Evolutionary conservation across 2,329 filamentous ascomycete species (phyloP).

Genomic region (Fusarium camptoceras): DNA sequence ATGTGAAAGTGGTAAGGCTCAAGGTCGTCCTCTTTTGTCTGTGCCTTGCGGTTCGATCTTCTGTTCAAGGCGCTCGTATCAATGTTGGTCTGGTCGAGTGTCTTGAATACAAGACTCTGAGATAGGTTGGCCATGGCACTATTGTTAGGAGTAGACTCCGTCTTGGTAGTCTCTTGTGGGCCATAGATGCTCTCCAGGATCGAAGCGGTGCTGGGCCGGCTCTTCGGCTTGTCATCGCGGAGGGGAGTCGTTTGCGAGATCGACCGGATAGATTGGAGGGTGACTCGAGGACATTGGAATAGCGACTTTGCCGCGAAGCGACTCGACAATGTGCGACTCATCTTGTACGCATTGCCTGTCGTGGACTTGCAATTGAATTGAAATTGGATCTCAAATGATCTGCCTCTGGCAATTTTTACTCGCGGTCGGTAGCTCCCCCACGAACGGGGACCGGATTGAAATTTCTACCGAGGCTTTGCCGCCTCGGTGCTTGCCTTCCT

Average conservation of each 20-base stretch:
- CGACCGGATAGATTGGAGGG: constrained; percentile 46
- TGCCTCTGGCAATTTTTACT: constrained; percentile 46
- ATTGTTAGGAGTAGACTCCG: constrained; percentile 41
- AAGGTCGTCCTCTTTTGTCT: constrained; percentile 53
- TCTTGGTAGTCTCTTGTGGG: constrained; percentile 33
- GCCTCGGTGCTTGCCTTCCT: constrained; percentile 49
- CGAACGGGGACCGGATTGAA: constrained; percentile 7
- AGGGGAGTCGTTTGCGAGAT: constrained; percentile 56
- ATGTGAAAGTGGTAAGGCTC: constrained; percentile 89
- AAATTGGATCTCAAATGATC: constrained; percentile 26
- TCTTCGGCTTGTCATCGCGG: constrained; percentile 45
- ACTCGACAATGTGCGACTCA: constrained; percentile 59
- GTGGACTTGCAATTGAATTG: constrained; percentile 23
- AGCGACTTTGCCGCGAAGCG: constrained; percentile 58
- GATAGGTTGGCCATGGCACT: constrained; percentile 51
- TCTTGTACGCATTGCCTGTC: constrained; percentile 51
- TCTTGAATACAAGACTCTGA: constrained; percentile 56
- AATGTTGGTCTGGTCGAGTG: constrained; percentile 50
- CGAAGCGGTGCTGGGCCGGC: constrained; percentile 45
- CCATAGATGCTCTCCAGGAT: constrained; percentile 53
- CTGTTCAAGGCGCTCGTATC: constrained; percentile 51
- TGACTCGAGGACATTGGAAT: constrained; percentile 44
- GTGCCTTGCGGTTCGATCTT: constrained; percentile 28
- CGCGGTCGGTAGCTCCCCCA: constrained; percentile 19
- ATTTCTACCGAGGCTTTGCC: constrained; percentile 51